Evolutionary conservation across 768 basidiomycete genomes (phyloP), one percentile per base, ranked within the genome.

Genomic region (Mycena epipterygia): DNA sequence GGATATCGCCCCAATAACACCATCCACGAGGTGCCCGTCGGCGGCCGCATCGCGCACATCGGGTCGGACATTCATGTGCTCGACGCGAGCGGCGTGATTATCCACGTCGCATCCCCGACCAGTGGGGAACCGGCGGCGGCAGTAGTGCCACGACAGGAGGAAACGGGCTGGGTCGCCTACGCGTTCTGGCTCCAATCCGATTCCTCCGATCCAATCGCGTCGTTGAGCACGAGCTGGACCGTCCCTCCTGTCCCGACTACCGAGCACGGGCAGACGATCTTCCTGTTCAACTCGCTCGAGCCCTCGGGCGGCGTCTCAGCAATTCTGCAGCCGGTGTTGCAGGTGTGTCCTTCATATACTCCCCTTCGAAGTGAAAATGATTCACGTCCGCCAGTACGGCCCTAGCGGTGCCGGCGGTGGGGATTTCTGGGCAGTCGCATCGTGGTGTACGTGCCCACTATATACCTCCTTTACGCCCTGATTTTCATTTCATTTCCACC

Each of bases 361-460:
- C 19, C 35, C 14, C 16, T 17, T 44, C 5, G 42, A 11, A 7
- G 21, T 9, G 5, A 14, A 37, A 7, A 29, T 44, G 3, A 39
- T 25, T 27, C 17, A 25, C 7, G 8, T 12, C n/a, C 25, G 23
- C 23, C 73, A 79, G 57, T 79, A 74, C 68, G 76, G 78, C 7
- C 56, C 60, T 3, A 77, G 75, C 13, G 72, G 64, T 8, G 74
- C 76, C 0, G 78, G 78, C 0, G 78, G 78, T 11, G 76, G 74
- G 4, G 52, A 69, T 19, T 77, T 76, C 62, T 79, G 76, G 76
- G 67, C 71, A 16, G 71, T 77, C n/a, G 77, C 75, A 17, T 63
- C 64, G 1, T 79, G 78, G 78, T 76, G 74, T 32, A 9, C 42
- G 12, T 5, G 19, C 27, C n/a, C n/a, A n/a, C n/a, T n/a, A n/a